Percentiles rank a stretch among this genome's conserved stretches.
Conservation (phyloP, 768 basidiomycete genomes). For the Hysterangium stoloniferum region DNA sequence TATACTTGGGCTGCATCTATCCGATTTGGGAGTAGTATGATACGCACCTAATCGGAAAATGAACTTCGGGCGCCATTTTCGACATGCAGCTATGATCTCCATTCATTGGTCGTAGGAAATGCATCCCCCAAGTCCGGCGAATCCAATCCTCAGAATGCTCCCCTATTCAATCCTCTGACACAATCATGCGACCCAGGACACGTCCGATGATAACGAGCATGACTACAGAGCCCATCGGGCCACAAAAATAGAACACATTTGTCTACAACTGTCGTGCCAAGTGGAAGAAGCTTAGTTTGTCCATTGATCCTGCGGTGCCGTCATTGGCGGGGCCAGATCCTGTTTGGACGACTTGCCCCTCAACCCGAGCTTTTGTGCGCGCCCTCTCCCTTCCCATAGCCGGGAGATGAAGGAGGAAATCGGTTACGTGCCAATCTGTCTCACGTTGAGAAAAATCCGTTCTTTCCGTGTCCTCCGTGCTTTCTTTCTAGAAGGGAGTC, state of each 20-base stretch:
- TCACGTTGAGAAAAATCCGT: not conserved
- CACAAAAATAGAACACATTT: constrained; percentile 8
- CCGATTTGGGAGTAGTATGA: no score
- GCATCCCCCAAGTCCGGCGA: no score
- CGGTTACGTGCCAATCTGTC: constrained; percentile 6
- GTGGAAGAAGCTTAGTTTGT: not conserved
- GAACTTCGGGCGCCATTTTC: no score
- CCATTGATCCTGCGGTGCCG: not conserved
- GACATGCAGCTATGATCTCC: no score
- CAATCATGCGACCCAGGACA: no score
- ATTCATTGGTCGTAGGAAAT: no score
- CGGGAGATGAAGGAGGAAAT: not conserved
- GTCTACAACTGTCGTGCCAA: not conserved
- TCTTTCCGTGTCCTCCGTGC: no score
- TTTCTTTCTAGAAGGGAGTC: not conserved
- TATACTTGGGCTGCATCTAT: no score
- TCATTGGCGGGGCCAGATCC: not conserved
- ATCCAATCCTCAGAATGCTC: no score
- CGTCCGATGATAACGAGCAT: no score
- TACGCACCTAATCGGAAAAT: no score
- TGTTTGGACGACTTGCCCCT: not conserved
- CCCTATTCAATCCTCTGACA: not conserved
- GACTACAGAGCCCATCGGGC: not conserved
- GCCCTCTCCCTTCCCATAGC: constrained; percentile 1
- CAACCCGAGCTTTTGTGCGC: constrained; percentile 6